phyloP scores from a whole-genome alignment of 2,329 filamentous ascomycete species.

The Penicillium capsulatum region DNA sequence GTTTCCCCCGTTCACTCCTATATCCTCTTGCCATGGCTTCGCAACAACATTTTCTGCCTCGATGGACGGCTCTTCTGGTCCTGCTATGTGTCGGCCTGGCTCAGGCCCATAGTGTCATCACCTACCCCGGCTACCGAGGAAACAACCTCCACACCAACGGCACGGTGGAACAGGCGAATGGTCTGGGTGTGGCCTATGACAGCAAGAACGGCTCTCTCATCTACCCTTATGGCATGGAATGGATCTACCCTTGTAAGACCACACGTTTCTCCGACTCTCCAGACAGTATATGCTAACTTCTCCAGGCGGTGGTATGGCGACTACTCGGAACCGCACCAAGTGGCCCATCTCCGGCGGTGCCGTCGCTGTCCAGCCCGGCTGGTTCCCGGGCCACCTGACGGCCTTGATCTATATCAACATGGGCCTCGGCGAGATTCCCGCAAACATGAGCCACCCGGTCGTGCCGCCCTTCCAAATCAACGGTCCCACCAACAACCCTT shows the following conservation, averaged over 20 bases:
- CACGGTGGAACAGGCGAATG: conserved; percentile 46
- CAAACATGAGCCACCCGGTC: conserved; percentile 85
- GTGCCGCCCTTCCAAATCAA: conserved; percentile 74
- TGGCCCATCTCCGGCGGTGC: conserved; percentile 88
- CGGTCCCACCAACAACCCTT: conserved; percentile 78
- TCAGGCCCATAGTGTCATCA: conserved; percentile 68
- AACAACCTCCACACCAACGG: conserved; percentile 78
- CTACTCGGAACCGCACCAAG: conserved; percentile 77
- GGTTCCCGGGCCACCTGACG: conserved; percentile 83
- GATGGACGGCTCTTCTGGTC: conserved; percentile 27
- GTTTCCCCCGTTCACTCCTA: conserved; percentile 1
- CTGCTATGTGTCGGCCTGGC: conserved; percentile 39
- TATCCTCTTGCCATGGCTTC: conserved; percentile 23
- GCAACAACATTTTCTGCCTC: conserved; percentile 23
- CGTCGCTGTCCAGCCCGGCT: conserved; percentile 86
- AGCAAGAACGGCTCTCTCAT: conserved; percentile 41
- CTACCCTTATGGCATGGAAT: conserved; percentile 89
- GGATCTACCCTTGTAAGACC: conserved; percentile 83
- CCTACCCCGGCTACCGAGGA: conserved; percentile 81
- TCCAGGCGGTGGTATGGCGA: conserved; percentile 75
- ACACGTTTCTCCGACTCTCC: neutral
- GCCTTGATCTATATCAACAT: conserved; percentile 89
- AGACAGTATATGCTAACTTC: conserved; percentile 2
- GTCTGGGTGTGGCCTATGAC: conserved; percentile 44
- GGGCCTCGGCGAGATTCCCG: conserved; percentile 73